phyloP scores from a whole-genome alignment of 768 basidiomycete genomes.

The Tricholoma furcatifolium region DNA sequence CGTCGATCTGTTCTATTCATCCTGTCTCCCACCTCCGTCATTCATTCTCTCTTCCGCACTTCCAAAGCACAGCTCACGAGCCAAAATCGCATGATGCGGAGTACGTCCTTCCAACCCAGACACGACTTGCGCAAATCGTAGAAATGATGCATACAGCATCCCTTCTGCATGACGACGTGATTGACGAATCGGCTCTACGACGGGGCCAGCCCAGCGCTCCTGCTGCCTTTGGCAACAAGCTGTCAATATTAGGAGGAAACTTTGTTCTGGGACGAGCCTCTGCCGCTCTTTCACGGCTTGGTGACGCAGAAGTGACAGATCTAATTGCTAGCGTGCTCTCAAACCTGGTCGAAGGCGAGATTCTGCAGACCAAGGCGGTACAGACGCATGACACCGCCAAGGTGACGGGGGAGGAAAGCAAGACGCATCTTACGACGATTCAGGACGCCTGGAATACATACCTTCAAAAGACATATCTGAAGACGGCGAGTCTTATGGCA shows the following conservation, averaged over 20 bases:
- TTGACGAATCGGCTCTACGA: constrained; percentile 79
- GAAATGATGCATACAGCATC: constrained; percentile 98
- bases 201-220: constrained; percentile 80
- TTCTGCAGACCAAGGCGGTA: constrained; percentile 74
- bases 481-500: constrained; percentile 92
- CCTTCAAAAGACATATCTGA: constrained; percentile 90
- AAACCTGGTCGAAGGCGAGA: constrained; percentile 92
- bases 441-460: constrained; percentile 73
- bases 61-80: constrained; percentile 11
- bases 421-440: constrained; percentile 14
- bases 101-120: constrained; percentile 76
- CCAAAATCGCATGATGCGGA: constrained; percentile 21
- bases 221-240: constrained; percentile 81
- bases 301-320: constrained; percentile 83
- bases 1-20: constrained; percentile 38
- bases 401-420: constrained; percentile 24
- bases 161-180: constrained; percentile 94
- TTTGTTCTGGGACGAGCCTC: constrained; percentile 88
- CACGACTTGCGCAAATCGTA: constrained; percentile 89
- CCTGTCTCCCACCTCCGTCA: constrained; percentile 23
- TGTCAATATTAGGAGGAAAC: constrained; percentile 86
- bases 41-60: constrained; percentile 26
- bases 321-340: constrained; percentile 83
- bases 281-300: constrained; percentile 76
- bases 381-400: constrained; percentile 26